A percentile compares a stretch with the other conserved stretches of the same genome.
phyloP scores from a whole-genome alignment of 345 rosid genomes.

The Pistacia integerrima region DNA sequence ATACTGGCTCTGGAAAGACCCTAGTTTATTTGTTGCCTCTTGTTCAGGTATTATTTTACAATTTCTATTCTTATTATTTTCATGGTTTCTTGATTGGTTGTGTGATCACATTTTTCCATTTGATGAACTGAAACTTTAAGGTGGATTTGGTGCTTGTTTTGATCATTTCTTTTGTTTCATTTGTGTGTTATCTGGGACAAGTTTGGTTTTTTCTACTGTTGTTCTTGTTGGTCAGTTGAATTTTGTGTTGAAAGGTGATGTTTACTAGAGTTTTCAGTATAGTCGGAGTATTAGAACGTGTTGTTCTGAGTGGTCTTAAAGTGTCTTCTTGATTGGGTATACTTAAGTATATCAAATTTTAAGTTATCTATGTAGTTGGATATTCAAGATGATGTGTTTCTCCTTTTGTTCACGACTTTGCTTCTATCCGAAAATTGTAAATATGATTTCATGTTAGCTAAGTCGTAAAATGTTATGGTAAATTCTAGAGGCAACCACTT shows the following conservation, averaged over 20 bases:
- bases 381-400: background rate
- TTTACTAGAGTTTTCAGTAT: background rate
- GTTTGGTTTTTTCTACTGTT: background rate
- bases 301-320: background rate
- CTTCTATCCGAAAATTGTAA: background rate
- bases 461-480: slow-evolving; percentile 1
- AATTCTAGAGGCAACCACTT: background rate
- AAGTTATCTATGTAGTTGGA: background rate
- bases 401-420: background rate
- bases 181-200: background rate
- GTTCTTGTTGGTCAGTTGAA: background rate
- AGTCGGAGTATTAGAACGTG: background rate
- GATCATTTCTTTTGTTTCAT: background rate
- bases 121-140: background rate
- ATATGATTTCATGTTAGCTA: background rate
- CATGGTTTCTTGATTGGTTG: background rate
- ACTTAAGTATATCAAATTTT: background rate
- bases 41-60: slow-evolving; percentile 62
- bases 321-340: background rate
- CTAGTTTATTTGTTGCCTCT: slow-evolving; percentile 86
- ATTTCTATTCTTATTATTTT: background rate
- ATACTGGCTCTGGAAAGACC: slow-evolving; percentile 97
- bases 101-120: background rate
- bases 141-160: background rate
- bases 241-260: background rate